Evolutionary conservation across 768 basidiomycete species (phyloP).

Genomic region (Trametes gibbosa): DNA sequence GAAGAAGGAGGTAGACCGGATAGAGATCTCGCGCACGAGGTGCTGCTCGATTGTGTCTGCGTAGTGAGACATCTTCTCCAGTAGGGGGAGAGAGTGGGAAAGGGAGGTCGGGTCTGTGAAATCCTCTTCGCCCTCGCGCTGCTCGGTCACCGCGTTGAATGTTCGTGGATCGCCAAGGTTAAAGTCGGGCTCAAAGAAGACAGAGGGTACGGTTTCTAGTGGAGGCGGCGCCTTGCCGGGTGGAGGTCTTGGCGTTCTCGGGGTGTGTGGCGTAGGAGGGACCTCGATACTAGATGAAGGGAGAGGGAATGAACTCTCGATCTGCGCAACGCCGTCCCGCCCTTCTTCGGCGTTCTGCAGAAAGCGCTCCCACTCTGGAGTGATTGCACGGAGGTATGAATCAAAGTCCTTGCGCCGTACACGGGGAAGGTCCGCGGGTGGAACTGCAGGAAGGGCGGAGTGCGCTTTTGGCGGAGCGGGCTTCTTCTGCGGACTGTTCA

Average conservation of each 20-base stretch:
- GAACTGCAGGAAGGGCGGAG: constrained; percentile 69
- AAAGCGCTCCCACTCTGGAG: constrained; percentile 77
- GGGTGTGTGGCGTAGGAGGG: constrained; percentile 19
- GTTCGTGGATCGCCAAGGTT: constrained; percentile 78
- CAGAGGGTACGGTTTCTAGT: constrained; percentile 69
- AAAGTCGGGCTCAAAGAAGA: constrained; percentile 81
- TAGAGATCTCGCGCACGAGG: constrained; percentile 87
- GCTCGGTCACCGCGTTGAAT: constrained; percentile 73
- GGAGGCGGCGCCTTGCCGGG: constrained; percentile 56
- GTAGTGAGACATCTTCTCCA: constrained; percentile 89
- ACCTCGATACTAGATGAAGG: constrained; percentile 17
- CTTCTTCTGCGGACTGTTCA: constrained; percentile 84
- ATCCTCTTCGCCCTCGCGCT: constrained; percentile 34
- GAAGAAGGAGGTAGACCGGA: constrained; percentile 92
- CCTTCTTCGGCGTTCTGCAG: constrained; percentile 41
- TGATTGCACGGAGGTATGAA: constrained; percentile 68
- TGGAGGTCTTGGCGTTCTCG: constrained; percentile 30
- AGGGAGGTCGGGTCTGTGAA: constrained; percentile 56
- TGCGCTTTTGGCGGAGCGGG: constrained; percentile 88
- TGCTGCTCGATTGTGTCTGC: constrained; percentile 94
- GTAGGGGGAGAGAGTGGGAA: constrained; percentile 66
- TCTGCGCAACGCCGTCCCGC: constrained; percentile 31
- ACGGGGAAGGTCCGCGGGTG: constrained; percentile 73
- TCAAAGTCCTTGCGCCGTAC: constrained; percentile 84
- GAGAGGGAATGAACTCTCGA: constrained; percentile 17